phyloP scores from a whole-genome alignment of 768 basidiomycete species.

The Gloeopeniophorella convolvens region DNA sequence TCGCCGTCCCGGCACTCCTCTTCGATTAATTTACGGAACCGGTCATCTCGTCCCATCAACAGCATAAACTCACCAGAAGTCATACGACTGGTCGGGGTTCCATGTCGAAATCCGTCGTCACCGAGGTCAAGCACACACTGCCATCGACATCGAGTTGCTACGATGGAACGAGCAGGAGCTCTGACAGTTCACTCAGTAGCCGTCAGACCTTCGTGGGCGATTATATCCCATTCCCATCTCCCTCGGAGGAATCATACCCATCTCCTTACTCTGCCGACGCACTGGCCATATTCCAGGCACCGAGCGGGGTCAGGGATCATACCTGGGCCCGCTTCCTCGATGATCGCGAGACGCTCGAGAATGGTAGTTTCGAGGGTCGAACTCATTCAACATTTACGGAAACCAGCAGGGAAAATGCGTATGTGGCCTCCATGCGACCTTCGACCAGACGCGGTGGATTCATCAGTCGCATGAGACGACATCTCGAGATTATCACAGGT shows the following conservation, averaged over 20 bases:
- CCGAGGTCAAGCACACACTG: background rate
- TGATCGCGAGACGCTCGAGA: background rate
- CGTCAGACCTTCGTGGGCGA: background rate
- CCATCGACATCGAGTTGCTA: background rate
- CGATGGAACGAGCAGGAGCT: background rate
- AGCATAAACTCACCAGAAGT: background rate
- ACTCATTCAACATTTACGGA: background rate
- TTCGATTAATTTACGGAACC: background rate
- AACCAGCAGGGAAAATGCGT: background rate
- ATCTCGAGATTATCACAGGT: background rate
- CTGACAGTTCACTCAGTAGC: background rate
- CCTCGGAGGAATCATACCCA: constrained; percentile 11
- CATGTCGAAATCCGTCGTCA: background rate
- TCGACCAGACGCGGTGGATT: background rate
- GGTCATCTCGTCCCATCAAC: background rate
- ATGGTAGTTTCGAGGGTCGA: background rate
- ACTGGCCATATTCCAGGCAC: constrained; percentile 4
- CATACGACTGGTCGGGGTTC: background rate
- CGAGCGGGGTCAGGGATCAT: background rate
- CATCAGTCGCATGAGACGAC: constrained; percentile 2
- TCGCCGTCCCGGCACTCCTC: background rate
- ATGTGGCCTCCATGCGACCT: background rate
- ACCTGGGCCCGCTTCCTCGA: background rate
- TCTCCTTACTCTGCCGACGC: constrained; percentile 11
- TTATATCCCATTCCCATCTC: background rate